Conservation (phyloP, 2,329 filamentous ascomycete genomes). For the Zymoseptoria tritici region DNA sequence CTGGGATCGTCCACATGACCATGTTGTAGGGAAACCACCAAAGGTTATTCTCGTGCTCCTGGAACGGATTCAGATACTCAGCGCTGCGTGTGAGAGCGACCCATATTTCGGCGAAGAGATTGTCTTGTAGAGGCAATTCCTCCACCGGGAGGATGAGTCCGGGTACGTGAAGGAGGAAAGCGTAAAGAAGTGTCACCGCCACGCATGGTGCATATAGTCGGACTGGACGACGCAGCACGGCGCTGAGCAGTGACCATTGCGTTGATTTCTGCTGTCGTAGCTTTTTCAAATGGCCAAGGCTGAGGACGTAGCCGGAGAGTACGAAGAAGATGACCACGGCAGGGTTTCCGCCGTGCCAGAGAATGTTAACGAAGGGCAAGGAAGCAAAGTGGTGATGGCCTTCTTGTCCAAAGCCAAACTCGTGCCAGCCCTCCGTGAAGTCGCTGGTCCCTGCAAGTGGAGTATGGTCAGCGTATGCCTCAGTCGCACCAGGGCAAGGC, state of each 20-base stretch:
- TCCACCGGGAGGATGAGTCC: constrained; percentile 2
- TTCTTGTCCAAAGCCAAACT: constrained; percentile 29
- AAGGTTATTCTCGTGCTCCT: constrained; percentile 1
- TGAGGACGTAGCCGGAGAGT: not conserved
- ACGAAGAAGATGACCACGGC: not conserved
- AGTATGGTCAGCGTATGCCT: too few species aligned
- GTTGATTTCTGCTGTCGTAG: constrained; percentile 1
- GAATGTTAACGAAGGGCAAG: constrained; percentile 50
- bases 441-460: not conserved
- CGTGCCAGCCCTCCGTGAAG: constrained; percentile 33
- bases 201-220: constrained; percentile 6
- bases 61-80: constrained; percentile 5
- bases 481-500: too few species aligned
- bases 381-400: constrained; percentile 41
- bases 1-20: constrained; percentile 11
- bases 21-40: constrained; percentile 10
- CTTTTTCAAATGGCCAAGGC: not conserved
- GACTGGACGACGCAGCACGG: constrained; percentile 6
- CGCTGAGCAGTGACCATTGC: constrained; percentile 5
- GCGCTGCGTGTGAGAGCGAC: not conserved
- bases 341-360: constrained; percentile 45
- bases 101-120: constrained; percentile 4
- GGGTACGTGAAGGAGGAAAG: constrained; percentile 7
- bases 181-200: constrained; percentile 3
- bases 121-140: constrained; percentile 2